Conservation (phyloP, 768 basidiomycete species). For the Fistulinella prunicolor region DNA sequence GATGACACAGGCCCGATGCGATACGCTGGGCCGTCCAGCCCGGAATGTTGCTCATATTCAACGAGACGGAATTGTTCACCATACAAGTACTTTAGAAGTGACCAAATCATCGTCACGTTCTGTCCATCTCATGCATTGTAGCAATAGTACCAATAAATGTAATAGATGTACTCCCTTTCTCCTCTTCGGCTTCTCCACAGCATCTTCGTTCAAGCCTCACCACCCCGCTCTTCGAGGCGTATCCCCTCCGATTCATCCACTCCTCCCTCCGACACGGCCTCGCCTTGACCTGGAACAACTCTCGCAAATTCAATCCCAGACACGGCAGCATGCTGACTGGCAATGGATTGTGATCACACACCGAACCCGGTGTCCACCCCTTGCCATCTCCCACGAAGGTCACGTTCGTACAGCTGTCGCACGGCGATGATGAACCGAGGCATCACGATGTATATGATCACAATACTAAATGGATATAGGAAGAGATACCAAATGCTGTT, state of each 20-base stretch:
- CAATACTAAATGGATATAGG: neutral
- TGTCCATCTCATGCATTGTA: too few species aligned
- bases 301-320: neutral
- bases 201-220: neutral
- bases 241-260: neutral
- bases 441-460: neutral
- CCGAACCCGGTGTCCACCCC: slow-evolving; percentile 16
- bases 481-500: neutral
- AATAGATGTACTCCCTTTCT: too few species aligned
- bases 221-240: neutral
- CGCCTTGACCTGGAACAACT: neutral
- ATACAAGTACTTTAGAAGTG: too few species aligned
- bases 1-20: too few species aligned
- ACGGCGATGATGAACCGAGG: slow-evolving; percentile 16
- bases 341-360: neutral
- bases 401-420: slow-evolving; percentile 5
- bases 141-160: too few species aligned
- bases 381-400: neutral
- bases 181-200: too few species aligned
- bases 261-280: neutral
- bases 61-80: too few species aligned
- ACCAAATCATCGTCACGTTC: too few species aligned
- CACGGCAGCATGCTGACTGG: neutral
- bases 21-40: too few species aligned
- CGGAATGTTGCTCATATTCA: too few species aligned